These are phyloP conservation scores for Pyronema domesticum DNA, from an alignment of 495 filamentous ascomycete species.

Conservation along the genomic window DNA sequence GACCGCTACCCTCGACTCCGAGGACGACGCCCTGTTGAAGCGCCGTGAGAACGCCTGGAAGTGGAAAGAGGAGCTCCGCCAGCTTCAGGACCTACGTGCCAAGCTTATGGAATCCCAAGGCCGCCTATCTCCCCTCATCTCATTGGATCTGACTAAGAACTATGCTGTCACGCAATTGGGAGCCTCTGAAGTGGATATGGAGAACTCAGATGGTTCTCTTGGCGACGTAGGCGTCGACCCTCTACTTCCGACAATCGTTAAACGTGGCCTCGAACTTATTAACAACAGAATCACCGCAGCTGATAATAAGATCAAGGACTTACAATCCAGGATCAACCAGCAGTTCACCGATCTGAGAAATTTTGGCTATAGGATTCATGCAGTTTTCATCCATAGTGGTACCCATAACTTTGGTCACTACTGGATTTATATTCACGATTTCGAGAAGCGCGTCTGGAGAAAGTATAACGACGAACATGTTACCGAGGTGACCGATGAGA, in stretches of 20 bases:
- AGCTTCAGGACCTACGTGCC: slow-evolving; percentile 33
- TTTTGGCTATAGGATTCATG: slow-evolving; percentile 66
- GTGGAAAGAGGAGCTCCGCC: slow-evolving; percentile 46
- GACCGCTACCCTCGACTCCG: slow-evolving; percentile 73
- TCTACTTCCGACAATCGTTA: too few species aligned
- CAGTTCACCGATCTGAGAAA: slow-evolving; percentile 44
- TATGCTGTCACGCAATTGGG: too few species aligned
- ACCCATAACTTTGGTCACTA: slow-evolving; percentile 65
- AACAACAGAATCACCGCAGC: too few species aligned
- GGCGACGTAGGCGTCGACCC: too few species aligned
- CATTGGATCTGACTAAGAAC: slow-evolving; percentile 13
- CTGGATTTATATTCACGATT: slow-evolving; percentile 93
- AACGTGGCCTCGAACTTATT: slow-evolving; percentile 19
- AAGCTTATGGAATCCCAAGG: slow-evolving; percentile 29
- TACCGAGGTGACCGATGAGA: slow-evolving; percentile 41
- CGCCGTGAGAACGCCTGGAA: slow-evolving; percentile 55
- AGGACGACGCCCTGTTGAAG: slow-evolving; percentile 37
- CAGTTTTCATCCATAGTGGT: slow-evolving; percentile 79
- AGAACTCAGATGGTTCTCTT: too few species aligned
- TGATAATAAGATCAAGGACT: slow-evolving; percentile 32
- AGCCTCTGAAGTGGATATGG: too few species aligned
- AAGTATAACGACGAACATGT: slow-evolving; percentile 87
- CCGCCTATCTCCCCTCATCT: too few species aligned
- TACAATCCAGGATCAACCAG: slow-evolving; percentile 35
- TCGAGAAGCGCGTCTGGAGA: slow-evolving; percentile 61